Evolutionary conservation across 148 eudicot species (phyloP), one percentile per base, ranked within the genome.

Genomic region (Chenopodium suecicum): DNA sequence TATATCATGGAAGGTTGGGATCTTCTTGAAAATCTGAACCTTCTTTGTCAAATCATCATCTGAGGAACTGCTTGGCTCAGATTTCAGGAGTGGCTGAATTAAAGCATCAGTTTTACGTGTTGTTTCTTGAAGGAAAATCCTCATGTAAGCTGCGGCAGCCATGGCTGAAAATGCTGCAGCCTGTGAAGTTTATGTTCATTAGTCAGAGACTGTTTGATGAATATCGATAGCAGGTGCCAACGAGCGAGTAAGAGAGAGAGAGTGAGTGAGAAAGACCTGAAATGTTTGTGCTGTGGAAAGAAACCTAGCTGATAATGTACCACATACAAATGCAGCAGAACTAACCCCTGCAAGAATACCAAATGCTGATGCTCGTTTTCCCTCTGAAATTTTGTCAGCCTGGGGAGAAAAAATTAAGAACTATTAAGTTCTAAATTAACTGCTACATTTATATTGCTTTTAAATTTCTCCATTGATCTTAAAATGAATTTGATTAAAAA

Each of bases 141-240:
- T 89, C 97, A 93, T 93, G 82, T 93, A 93, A 31, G 87, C 82
- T 34, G 89, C 82, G 31, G 97, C 89, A 29, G 92, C 83, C 88
- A 91, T 85, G 27, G 91, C 84, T 78, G 89, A 82, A 54, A 83
- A 70, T 52, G 93, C 89, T 73, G 95, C 91, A 19, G 88, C 91
- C 97, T 93, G 83, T 72, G 27, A 34, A 68, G 8, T 4, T 47
- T 25, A 69, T 17, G 67, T 48, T 22, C 16, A 19, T 71, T 27
- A 70, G 54, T 50, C 54, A 50, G 54, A 50, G 13, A 50, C 23
- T 14, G 73, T 32, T 63, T 50, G n/a, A 34, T 31, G 20, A 73
- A 47, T 4, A 65, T 7, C 27, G 62, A 13, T 62, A 70, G 68
- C 25, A 47, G 44, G 37, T 14, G 64, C 12, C 13, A 16, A 58